Base-by-base conservation (phyloP, 495 filamentous ascomycete species). In the Penicillium argentinense region DNA sequence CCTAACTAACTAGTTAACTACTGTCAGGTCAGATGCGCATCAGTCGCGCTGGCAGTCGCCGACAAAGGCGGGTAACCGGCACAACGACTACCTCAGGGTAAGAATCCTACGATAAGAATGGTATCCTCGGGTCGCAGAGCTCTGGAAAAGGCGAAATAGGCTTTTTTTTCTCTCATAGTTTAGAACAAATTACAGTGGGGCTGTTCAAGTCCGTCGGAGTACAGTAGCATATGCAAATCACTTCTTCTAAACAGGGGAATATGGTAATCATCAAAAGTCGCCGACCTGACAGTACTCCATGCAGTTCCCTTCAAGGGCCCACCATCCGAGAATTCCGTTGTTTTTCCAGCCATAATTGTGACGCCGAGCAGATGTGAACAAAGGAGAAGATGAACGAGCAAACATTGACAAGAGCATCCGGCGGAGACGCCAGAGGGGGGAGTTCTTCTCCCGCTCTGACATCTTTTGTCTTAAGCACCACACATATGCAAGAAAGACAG, bases 261-360 rank as follows among this genome's bases (percentile, higher is more conserved):
- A 51, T 54, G 49, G 44, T 44, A 57, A 56, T 47, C 53, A 54
- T 62, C 45, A 51, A 48, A 50, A 51, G 39, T 47, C 47, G 42
- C 56, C 45, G 34, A 29, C 30, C 42, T 49, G n/a, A n/a, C n/a
- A n/a, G n/a, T 59, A 59, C 59, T 54, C 59, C 59, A 60, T 63
- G 50, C 56, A 60, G 54, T 47, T 47, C 59, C 45, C 45, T 32
- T 46, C 53, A 45, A 39, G 48, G 49, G 13, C 41, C 42, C 37
- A 37, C 37, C 37, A 40, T 27, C 28, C 47, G 12, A 18, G 12
- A 19, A 36, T 37, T 39, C 48, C 16, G 17, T 37, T 51, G 29
- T 30, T 56, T 56, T 51, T 30, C 47, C 54, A 43, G 39, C 56
- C 53, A 28, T 59, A 50, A 49, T 53, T 38, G 47, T 52, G 50